A percentile compares a stretch with the other conserved stretches of the same genome.
phyloP scores from a whole-genome alignment of 2,329 filamentous ascomycete species.

The Fusarium sp. region DNA sequence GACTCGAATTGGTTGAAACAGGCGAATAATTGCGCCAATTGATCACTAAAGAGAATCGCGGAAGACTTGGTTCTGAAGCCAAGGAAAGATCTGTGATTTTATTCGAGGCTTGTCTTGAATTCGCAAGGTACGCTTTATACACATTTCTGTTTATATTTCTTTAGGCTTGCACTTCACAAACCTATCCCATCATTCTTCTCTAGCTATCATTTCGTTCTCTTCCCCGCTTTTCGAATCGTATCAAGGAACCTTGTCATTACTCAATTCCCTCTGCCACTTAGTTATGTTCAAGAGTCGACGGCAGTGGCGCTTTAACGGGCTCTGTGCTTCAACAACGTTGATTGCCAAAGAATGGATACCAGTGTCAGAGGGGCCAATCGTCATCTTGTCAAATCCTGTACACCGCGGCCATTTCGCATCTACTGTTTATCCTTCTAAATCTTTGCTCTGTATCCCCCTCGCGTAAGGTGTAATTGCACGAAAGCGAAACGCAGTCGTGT shows the following conservation, averaged over 20 bases:
- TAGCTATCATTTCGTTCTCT: slow-evolving; percentile 6
- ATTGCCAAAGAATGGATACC: slow-evolving; percentile 30
- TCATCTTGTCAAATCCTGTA: slow-evolving; percentile 13
- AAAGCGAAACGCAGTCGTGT: slow-evolving; percentile 12
- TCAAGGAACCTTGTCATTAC: slow-evolving; percentile 23
- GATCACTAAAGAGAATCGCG: slow-evolving; percentile 17
- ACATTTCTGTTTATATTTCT: neutral
- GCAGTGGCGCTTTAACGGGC: slow-evolving; percentile 39
- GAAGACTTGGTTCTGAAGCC: slow-evolving; percentile 19
- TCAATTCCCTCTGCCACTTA: slow-evolving; percentile 12
- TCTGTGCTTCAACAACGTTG: slow-evolving; percentile 20
- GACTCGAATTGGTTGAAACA: slow-evolving; percentile 39
- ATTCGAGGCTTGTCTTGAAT: neutral
- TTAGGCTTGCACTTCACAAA: neutral
- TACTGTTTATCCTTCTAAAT: slow-evolving; percentile 14
- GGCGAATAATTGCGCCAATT: slow-evolving; percentile 33
- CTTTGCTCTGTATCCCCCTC: slow-evolving; percentile 1
- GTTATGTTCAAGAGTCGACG: slow-evolving; percentile 18
- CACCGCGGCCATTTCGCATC: slow-evolving; percentile 2
- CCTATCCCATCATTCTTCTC: neutral
- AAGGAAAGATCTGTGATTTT: slow-evolving; percentile 1
- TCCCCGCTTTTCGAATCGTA: slow-evolving; percentile 19
- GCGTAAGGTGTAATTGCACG: neutral
- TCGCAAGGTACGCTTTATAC: slow-evolving; percentile 15
- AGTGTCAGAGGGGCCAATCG: slow-evolving; percentile 27